These are phyloP conservation scores for Colletotrichum lupini DNA, from an alignment of 2,329 filamentous ascomycete species.

Conservation along the genomic window DNA sequence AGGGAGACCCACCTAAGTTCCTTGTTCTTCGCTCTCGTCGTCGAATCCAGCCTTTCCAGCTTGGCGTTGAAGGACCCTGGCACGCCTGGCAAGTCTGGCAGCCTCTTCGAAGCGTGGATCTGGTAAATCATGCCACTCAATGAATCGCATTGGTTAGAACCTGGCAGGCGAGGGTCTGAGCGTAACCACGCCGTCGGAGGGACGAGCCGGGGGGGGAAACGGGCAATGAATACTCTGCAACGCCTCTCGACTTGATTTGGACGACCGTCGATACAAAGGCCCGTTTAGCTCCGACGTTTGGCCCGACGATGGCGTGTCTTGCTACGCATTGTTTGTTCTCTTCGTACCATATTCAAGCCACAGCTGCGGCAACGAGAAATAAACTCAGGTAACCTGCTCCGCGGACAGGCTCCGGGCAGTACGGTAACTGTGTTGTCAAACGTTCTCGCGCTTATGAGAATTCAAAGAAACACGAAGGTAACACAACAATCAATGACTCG, in stretches of 20 bases:
- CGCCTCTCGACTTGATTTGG: background rate
- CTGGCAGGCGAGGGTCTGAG: background rate
- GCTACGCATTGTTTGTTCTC: background rate
- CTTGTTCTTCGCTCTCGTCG: background rate
- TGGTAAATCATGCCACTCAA: slow-evolving; percentile 16
- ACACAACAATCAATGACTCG: slow-evolving; percentile 1
- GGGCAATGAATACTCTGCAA: background rate
- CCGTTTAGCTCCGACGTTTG: background rate
- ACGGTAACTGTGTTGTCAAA: background rate
- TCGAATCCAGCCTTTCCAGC: background rate
- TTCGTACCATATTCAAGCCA: background rate
- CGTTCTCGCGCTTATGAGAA: background rate
- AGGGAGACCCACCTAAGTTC: background rate
- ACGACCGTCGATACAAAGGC: background rate
- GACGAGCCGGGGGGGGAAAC: background rate
- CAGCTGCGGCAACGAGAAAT: slow-evolving; percentile 1
- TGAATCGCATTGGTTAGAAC: background rate
- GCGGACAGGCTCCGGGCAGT: background rate
- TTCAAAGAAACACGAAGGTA: background rate
- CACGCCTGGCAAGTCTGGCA: background rate
- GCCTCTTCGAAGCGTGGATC: background rate
- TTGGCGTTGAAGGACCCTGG: slow-evolving; percentile 3
- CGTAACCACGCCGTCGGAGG: slow-evolving; percentile 5
- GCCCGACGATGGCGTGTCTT: background rate
- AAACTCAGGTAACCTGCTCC: background rate